These are phyloP conservation scores for Barnettozyma wickerhamii DNA, from an alignment of 805 yeast genomes.

Conservation along the genomic window DNA sequence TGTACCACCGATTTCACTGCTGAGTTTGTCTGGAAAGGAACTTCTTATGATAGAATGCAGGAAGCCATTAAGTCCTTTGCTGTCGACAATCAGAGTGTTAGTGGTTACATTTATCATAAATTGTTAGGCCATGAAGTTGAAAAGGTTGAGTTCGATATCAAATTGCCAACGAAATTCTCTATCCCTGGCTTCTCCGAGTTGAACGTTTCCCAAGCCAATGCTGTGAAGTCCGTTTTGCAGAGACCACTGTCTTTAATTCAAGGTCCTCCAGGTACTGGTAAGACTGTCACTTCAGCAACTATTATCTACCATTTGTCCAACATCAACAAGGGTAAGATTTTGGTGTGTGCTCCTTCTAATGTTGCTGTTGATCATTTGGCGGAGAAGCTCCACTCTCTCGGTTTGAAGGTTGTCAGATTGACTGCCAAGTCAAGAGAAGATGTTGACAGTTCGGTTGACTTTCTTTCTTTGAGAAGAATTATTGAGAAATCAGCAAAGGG, in stretches of 20 bases:
- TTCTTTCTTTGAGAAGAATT: slow-evolving; percentile 52
- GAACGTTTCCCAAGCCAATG: slow-evolving; percentile 75
- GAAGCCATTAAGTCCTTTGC: slow-evolving; percentile 71
- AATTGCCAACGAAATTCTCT: slow-evolving; percentile 58
- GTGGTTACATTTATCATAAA: slow-evolving; percentile 70
- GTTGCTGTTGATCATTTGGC: slow-evolving; percentile 94
- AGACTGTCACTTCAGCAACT: slow-evolving; percentile 89
- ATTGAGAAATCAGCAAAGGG: slow-evolving; percentile 47
- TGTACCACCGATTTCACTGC: slow-evolving; percentile 67
- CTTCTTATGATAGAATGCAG: slow-evolving; percentile 81
- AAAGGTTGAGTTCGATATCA: slow-evolving; percentile 54
- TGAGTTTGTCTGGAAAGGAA: slow-evolving; percentile 87
- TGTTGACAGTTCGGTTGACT: slow-evolving; percentile 58
- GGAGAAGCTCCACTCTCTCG: slow-evolving; percentile 60
- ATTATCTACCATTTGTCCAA: slow-evolving; percentile 73
- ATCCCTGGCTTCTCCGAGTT: slow-evolving; percentile 65
- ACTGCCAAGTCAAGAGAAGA: slow-evolving; percentile 79
- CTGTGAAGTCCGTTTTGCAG: slow-evolving; percentile 64
- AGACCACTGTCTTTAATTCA: slow-evolving; percentile 79
- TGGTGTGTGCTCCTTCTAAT: slow-evolving; percentile 94
- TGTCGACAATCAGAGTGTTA: slow-evolving; percentile 58
- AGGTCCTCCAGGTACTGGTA: slow-evolving; percentile 98
- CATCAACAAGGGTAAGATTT: slow-evolving; percentile 55
- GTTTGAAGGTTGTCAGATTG: slow-evolving; percentile 73
- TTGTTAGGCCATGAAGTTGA: slow-evolving; percentile 77